A percentile compares a stretch with the other conserved stretches of the same genome.
Conservation (phyloP, 139 green algal species). For the Chlamydomonas sphaeroides region DNA sequence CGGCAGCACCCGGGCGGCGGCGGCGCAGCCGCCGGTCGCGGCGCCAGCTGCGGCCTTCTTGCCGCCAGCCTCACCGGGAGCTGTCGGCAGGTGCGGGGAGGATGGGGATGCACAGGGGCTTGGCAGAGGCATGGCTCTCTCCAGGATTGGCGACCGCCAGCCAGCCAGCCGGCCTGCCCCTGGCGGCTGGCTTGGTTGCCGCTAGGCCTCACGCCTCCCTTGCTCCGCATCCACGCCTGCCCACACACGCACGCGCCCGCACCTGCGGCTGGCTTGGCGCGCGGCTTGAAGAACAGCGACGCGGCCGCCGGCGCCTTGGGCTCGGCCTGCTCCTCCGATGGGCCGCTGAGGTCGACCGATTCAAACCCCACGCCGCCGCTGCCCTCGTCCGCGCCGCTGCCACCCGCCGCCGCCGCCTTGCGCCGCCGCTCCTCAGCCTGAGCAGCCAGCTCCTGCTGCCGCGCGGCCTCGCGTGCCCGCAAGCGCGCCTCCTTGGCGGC, state of each 20-base stretch:
- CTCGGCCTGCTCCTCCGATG: neutral
- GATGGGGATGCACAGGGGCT: too few species aligned
- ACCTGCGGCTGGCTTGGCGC: too few species aligned
- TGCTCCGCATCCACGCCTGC: too few species aligned
- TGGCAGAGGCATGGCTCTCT: too few species aligned
- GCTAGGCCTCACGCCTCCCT: too few species aligned
- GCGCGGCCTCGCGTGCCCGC: neutral
- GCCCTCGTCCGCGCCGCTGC: neutral
- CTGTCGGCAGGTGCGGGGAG: too few species aligned
- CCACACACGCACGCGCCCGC: too few species aligned
- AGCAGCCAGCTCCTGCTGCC: neutral
- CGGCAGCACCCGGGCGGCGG: neutral
- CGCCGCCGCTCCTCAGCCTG: neutral
- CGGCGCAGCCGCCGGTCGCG: neutral
- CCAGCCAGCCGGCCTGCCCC: too few species aligned
- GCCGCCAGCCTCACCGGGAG: slow-evolving; percentile 3
- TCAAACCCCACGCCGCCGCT: neutral
- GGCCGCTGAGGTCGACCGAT: neutral
- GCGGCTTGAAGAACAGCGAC: slow-evolving; percentile 41
- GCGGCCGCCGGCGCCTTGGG: neutral
- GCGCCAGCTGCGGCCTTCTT: too few species aligned
- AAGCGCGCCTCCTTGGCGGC: neutral
- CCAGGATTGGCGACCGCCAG: too few species aligned
- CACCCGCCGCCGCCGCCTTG: neutral
- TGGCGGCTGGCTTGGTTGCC: too few species aligned